phyloP scores from a whole-genome alignment of 805 yeast genomes.

The Metschnikowia continentalis region DNA sequence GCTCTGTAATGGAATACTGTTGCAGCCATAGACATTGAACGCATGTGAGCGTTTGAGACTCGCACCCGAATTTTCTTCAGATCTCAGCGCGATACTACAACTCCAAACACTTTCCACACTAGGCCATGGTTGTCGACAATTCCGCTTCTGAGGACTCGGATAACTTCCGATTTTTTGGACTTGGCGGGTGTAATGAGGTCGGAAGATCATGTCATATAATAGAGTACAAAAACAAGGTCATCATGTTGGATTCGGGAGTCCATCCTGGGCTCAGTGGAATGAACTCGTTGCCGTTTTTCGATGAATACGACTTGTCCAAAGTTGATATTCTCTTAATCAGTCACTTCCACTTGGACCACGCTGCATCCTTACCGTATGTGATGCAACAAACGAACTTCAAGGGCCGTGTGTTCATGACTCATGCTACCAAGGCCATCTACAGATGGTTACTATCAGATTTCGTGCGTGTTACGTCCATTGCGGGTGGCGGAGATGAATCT shows the following conservation, averaged over 20 bases:
- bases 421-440: conserved; percentile 96
- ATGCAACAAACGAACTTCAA: conserved; percentile 94
- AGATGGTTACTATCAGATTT: conserved; percentile 94
- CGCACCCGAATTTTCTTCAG: conserved; percentile 5
- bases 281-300: conserved; percentile 90
- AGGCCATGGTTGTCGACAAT: conserved; percentile 11
- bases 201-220: conserved; percentile 94
- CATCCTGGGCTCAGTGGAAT: conserved; percentile 94
- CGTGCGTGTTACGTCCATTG: conserved; percentile 76
- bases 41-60: background rate
- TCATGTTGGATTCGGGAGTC: conserved; percentile 97
- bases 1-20: background rate
- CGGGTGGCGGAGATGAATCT: conserved; percentile 38
- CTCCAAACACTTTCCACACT: background rate
- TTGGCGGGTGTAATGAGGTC: conserved; percentile 98
- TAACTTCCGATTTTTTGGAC: conserved; percentile 65
- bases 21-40: background rate
- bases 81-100: conserved; percentile 1
- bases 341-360: conserved; percentile 97
- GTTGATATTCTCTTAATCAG: conserved; percentile 85
- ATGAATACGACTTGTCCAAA: conserved; percentile 84
- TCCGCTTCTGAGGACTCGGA: conserved; percentile 29
- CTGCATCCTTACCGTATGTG: conserved; percentile 95
- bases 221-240: conserved; percentile 87
- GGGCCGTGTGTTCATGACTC: conserved; percentile 98